Evolutionary conservation across 2,329 filamentous ascomycete species (phyloP), one percentile per base, ranked within the genome.

Genomic region (Aotearoamyces nothofagi): DNA sequence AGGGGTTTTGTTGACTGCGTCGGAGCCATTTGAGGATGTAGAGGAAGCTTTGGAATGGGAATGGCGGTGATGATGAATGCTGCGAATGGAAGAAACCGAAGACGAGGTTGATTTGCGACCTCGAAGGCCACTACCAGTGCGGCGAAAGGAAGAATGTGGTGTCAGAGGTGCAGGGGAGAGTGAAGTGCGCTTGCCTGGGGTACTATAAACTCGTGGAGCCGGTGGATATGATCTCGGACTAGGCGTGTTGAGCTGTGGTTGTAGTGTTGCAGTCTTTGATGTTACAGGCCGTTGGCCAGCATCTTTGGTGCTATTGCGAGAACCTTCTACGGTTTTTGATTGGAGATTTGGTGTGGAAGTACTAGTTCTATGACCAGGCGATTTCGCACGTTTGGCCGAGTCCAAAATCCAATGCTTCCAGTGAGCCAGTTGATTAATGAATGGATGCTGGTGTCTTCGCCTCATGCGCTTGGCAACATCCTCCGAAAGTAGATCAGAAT

Each of bases 81-180:
- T 92, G 33, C 90, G 77, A 33, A 98, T 77, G 0, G 84, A 93
- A 1, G 84, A 94, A 10, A 98, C 75, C 0, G 86, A 96, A 0
- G 84, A 93, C 0, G 84, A 94, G 0, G 90, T 98, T 1, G 87
- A 96, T 51, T 96, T 96, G 35, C 90, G 73, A 20, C 90, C 87
- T 15, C 86, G 72, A 24, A 96, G 66, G 16, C 87, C 86, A 24
- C 67, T 71, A 4, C 83, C 92, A 3, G 82, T 73, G 19, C 84
- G 78, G 8, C 90, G 74, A 44, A 92, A 78, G 1, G 80, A 81
- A 4, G 82, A 84, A 22, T 84, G 78, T 3, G 90, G 87, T 1
- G 90, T 96, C 22, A 94, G 53, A 0, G 90, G 87, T 3, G 76
- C 78, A 0, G 90, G 90, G 0, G 83, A 92, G 7, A 92, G 57